Conservation (phyloP, 768 basidiomycete species). For the Russula virescens region DNA sequence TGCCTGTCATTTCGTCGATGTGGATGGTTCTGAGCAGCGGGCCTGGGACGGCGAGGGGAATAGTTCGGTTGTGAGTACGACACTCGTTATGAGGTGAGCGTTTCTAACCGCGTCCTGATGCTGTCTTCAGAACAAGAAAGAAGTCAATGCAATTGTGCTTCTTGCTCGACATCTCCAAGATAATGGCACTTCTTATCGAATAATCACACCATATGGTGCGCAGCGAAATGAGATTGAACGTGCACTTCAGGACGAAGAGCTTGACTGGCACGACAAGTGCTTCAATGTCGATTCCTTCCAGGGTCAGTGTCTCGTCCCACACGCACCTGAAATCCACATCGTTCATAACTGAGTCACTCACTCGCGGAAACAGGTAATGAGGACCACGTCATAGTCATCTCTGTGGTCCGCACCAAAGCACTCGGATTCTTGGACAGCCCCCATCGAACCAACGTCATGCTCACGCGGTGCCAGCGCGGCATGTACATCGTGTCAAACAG, state of each 20-base stretch:
- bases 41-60: neutral
- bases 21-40: slow-evolving; percentile 34
- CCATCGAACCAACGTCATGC: slow-evolving; percentile 82
- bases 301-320: slow-evolving; percentile 39
- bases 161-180: slow-evolving; percentile 54
- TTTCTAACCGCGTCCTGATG: neutral
- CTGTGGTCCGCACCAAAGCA: slow-evolving; percentile 55
- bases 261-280: slow-evolving; percentile 61
- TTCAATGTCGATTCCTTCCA: slow-evolving; percentile 81
- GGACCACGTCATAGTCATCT: slow-evolving; percentile 69
- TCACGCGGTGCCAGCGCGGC: slow-evolving; percentile 68
- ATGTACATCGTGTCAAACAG: slow-evolving; percentile 70
- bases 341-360: neutral
- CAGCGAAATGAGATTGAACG: slow-evolving; percentile 59
- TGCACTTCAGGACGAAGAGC: slow-evolving; percentile 41
- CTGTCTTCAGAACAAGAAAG: slow-evolving; percentile 49
- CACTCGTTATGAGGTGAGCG: neutral
- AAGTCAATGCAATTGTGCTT: slow-evolving; percentile 50
- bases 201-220: slow-evolving; percentile 80
- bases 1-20: slow-evolving; percentile 68
- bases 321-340: neutral
- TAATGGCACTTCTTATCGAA: slow-evolving; percentile 44
- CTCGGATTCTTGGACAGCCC: slow-evolving; percentile 64
- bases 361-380: slow-evolving; percentile 59
- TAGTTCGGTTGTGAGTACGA: slow-evolving; percentile 1